Base-by-base conservation (phyloP, 140 eudicot species). In the Oenanthe javanica region DNA sequence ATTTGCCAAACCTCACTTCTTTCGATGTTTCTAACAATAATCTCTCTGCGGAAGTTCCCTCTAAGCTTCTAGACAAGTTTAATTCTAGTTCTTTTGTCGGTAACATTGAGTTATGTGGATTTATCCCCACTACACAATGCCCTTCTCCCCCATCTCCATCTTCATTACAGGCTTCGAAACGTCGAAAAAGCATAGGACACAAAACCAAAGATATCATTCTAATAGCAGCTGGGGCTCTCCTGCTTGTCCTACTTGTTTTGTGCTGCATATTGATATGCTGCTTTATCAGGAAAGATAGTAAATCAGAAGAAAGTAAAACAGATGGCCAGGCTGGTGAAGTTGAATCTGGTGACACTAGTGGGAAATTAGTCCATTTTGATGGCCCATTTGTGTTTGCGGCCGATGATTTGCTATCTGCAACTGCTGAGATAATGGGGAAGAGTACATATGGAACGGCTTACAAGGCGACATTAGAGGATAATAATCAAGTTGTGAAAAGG, bases 321-420 rank as follows among this genome's bases (percentile, higher is more conserved):
- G 71, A 76, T 2, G 84, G 81, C 1, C 31, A 0, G 31, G 86
- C 84, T 52, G 63, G 86, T 52, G 75, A 88, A 66, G 87, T 74
- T 21, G 96, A 87, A 81, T 81, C 92, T 7, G 75, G 40, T 66
- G 97, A 91, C 21, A 82, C 83, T 4, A 96, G 97, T 4, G 99
- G 99, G 9, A 95, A 95, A 57, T 64, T 95, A 78, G 97, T 95
- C 67, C 97, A 93, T 78, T 92, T 95, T 64, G 97, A 94, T 31
- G 99, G 99, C 0, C 87, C 97, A 6, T 89, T 85, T 67, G 97
- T 92, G 75, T 95, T 95, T 76, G 88, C 97, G 4, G 99, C 97
- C 18, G 97, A 95, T 69, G 99, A 95, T 88, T 85, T 95, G 86
- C 80, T 95, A n/a, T 95, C 97, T 76, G 97, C 99, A 1, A 91